Base-by-base conservation (phyloP, 139 green algal genomes). In the Bryopsis sp. region DNA sequence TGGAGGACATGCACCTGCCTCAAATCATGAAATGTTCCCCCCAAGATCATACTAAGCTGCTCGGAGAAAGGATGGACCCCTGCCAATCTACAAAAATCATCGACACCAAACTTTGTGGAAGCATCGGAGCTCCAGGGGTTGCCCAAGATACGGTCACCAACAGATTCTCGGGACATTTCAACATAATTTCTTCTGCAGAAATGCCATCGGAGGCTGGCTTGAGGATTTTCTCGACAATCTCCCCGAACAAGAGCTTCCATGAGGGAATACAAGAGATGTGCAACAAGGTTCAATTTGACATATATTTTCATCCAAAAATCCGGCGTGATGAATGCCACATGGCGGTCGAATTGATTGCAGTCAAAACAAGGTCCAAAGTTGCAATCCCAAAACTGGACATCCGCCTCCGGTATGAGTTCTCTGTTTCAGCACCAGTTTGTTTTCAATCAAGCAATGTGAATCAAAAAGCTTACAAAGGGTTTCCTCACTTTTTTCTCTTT, bases 31-130 rank as follows among this genome's bases (percentile, higher is more conserved):
- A 88, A 67, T 94, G 91, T 81, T 85, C 84, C 67, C 85, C 86
- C 26, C 88, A 93, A 78, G 86, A 86, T 11, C 86, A 86, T 19
- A 85, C 92, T 48, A 86, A 94, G 79, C 78, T 94, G 75, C 77
- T 94, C 54, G 76, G 88, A 8, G 86, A 92, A 74, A 90, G 80
- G 82, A 88, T 94, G 69, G 86, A 94, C 76, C 78, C 85, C n/a
- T 86, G 78, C 63, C 65, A 80, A n/a, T 93, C 88, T 80, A 71
- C 77, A 2, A 69, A 50, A 39, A 78, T 91, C 61, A 58, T 87
- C 3, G 84, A 91, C 76, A 84, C 86, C 3, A 79, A 88, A 79
- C 86, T 92, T 73, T 77, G 89, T 46, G 77, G 79, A 36, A 80
- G 77, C 67, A 90, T 90, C 82, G 86, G 85, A 2, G 82, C 85